A percentile compares a stretch with the other conserved stretches of the same genome.
phyloP scores from a whole-genome alignment of 2,329 filamentous ascomycete species.

The Alternaria longipes region DNA sequence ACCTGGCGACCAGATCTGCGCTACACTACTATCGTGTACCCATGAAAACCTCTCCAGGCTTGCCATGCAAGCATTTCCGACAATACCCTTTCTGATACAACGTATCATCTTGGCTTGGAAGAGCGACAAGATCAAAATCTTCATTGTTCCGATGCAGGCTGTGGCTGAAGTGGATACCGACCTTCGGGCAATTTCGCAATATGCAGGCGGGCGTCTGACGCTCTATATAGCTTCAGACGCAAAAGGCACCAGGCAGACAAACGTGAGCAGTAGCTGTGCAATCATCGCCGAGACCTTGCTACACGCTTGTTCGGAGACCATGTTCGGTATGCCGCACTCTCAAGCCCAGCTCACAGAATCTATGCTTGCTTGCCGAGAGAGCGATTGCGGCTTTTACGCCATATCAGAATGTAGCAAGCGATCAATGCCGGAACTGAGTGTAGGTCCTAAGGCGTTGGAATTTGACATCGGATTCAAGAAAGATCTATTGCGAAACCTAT shows the following conservation, averaged over 20 bases:
- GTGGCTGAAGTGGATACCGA: constrained; percentile 45
- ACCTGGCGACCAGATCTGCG: constrained; percentile 57
- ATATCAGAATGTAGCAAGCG: constrained; percentile 48
- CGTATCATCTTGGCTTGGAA: constrained; percentile 46
- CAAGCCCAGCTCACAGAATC: constrained; percentile 48
- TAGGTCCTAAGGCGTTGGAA: constrained; percentile 24
- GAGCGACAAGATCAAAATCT: constrained; percentile 43
- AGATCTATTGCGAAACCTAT: constrained; percentile 59
- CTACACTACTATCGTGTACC: constrained; percentile 52
- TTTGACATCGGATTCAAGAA: constrained; percentile 48
- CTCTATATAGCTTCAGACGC: constrained; percentile 47
- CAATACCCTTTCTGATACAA: constrained; percentile 44
- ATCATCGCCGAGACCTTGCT: constrained; percentile 48
- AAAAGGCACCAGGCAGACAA: constrained; percentile 35
- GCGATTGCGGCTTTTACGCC: constrained; percentile 28
- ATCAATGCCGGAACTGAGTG: constrained; percentile 40
- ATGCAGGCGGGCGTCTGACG: constrained; percentile 38
- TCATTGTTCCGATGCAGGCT: constrained; percentile 47
- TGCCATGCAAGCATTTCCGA: constrained; percentile 58
- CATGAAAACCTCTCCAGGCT: constrained; percentile 45
- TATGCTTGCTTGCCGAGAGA: constrained; percentile 38
- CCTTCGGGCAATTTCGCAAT: constrained; percentile 50
- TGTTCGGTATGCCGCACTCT: constrained; percentile 45
- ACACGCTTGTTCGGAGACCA: constrained; percentile 45
- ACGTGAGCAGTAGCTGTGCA: constrained; percentile 46